A percentile compares a stretch with the other conserved stretches of the same genome.
phyloP scores from a whole-genome alignment of 2,329 filamentous ascomycete genomes.

The Pseudocercospora pini-densiflorae region DNA sequence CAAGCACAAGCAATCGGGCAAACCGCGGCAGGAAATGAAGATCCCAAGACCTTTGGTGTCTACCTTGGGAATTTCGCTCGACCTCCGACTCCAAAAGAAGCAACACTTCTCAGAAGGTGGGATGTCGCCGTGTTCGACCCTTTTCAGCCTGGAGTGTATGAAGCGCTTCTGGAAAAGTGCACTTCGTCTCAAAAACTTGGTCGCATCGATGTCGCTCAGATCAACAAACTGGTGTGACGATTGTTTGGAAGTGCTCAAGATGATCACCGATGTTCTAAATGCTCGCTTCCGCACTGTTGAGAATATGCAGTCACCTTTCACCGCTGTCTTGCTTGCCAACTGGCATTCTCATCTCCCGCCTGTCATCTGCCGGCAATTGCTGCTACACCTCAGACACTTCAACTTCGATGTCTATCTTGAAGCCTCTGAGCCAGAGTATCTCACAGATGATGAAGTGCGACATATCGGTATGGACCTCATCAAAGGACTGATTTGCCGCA shows the following conservation, averaged over 20 bases:
- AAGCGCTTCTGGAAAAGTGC: conserved; percentile 31
- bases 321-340: conserved; percentile 49
- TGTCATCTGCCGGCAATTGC: conserved; percentile 37
- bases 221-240: background rate
- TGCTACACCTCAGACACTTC: conserved; percentile 41
- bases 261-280: conserved; percentile 19
- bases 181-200: conserved; percentile 32
- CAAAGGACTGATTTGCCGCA: conserved; percentile 41
- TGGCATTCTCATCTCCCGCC: conserved; percentile 45
- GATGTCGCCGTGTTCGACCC: conserved; percentile 35
- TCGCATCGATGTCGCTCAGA: conserved; percentile 24
- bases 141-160: conserved; percentile 25
- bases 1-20: conserved; percentile 7
- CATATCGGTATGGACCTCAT: conserved; percentile 43
- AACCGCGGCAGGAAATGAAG: conserved; percentile 1
- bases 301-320: conserved; percentile 44
- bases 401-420: conserved; percentile 52
- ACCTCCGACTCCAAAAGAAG: conserved; percentile 26
- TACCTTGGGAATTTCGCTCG: conserved; percentile 35
- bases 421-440: conserved; percentile 45
- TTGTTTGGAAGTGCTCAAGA: conserved; percentile 11
- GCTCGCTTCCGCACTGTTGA: conserved; percentile 30
- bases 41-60: conserved; percentile 33
- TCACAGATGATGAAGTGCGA: conserved; percentile 40
- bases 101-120: conserved; percentile 31